phyloP scores from a whole-genome alignment of 2,329 filamentous ascomycete genomes.

The Colletotrichum gloeosporioides region DNA sequence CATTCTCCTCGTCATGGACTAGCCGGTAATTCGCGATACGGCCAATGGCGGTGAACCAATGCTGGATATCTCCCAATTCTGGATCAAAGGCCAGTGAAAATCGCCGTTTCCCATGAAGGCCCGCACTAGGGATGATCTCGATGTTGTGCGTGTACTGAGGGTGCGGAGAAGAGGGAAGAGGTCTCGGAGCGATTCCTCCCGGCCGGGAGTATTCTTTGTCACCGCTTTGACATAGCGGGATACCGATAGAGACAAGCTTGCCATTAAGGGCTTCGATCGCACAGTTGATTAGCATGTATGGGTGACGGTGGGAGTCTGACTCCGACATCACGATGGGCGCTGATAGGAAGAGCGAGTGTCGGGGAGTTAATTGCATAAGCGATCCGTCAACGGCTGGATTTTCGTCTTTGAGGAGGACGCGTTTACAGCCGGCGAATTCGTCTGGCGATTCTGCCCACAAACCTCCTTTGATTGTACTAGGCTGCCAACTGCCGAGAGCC shows the following conservation, averaged over 20 bases:
- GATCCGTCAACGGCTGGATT: background rate
- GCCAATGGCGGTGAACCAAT: too few relatives aligned
- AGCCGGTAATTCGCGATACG: background rate
- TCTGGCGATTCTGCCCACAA: background rate
- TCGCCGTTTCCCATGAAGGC: background rate
- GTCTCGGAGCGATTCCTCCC: background rate
- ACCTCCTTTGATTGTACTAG: background rate
- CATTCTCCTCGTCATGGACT: background rate
- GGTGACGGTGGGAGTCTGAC: background rate
- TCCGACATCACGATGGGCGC: background rate
- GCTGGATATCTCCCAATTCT: background rate
- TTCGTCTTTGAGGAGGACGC: background rate
- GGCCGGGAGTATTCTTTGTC: background rate
- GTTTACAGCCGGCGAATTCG: rapidly evolving
- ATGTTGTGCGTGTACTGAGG: background rate
- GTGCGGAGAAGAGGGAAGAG: background rate
- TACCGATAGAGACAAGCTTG: background rate
- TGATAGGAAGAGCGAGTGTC: background rate
- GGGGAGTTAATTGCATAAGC: background rate
- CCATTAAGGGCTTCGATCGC: background rate
- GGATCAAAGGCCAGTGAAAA: background rate
- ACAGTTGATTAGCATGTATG: background rate
- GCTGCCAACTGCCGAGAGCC: background rate
- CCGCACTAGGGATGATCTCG: background rate
- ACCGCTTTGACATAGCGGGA: background rate